Evolutionary conservation across 2,329 filamentous ascomycete species (phyloP), one percentile per base, ranked within the genome.

Genomic region (Balansia obtecta): DNA sequence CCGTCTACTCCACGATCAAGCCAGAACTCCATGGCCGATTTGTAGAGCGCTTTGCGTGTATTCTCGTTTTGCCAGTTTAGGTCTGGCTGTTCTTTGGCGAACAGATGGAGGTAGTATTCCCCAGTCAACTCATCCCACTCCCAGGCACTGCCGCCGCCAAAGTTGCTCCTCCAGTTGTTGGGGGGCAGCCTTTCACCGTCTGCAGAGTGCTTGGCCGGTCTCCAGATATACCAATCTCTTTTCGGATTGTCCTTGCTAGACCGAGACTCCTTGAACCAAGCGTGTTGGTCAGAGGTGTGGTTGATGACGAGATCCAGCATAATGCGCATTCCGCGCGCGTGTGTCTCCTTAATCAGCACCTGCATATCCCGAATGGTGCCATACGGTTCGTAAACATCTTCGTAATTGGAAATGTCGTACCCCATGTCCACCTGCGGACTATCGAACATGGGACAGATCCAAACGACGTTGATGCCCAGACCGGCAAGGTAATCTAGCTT

Each of bases 11-110:
- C 86, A 33, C 79, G 77, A 46, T 86, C 71, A 0, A 93, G 75
- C 88, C 88, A 93, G 63, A 90, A 93, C 32, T 77, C 75, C 77
- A 90, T 85, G 5, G 84, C 75, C 15, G 77, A 75, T 34, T 83
- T 73, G 62, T 88, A 85, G 7, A 90, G 80, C 1, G 85, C 86
- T 44, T 77, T 68, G 15, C 86, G 76, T 0, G 85, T 78, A 10
- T 76, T 78, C 0, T 73, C 72, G 51, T 83, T 85, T 60, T 90
- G 85, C 86, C 86, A 93, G 66, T 93, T 93, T n/a, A 93, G 72
- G 58, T 93, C 88, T 0, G 88, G 87, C 62, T 91, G 87, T 55
- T 86, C 80, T 5, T 76, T 76, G 7, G 83, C 80, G 63, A 88
- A 94, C 11, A 93, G 73, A 54, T 85, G 81, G 0, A 90, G 76